Evolutionary conservation across 2,329 filamentous ascomycete species (phyloP).

Genomic region (Domatiomyces catenatus): DNA sequence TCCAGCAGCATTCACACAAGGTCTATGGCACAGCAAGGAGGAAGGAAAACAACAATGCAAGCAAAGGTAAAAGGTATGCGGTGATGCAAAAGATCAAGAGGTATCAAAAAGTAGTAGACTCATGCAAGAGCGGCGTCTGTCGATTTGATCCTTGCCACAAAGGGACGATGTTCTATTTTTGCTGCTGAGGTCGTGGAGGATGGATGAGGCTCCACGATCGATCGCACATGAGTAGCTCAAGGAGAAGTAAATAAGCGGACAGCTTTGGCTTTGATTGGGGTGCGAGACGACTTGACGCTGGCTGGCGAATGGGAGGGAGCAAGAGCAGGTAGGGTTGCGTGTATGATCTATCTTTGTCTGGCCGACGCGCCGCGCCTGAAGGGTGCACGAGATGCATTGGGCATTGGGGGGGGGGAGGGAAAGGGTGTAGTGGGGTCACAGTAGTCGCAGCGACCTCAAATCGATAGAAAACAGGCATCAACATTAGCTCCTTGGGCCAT

Average conservation of each 20-base stretch:
- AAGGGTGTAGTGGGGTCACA: too few relatives aligned
- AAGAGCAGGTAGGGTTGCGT: constrained; percentile 5
- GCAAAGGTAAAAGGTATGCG: neutral
- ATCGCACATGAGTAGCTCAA: constrained; percentile 5
- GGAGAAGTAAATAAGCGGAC: constrained; percentile 3
- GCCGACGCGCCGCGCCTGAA: constrained; percentile 1
- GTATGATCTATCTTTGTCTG: constrained; percentile 18
- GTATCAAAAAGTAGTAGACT: neutral
- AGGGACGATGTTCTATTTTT: constrained; percentile 8
- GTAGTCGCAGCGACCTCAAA: neutral
- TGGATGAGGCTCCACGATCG: constrained; percentile 10
- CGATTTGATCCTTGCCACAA: constrained; percentile 1
- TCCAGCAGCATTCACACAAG: constrained; percentile 25
- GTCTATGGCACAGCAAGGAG: constrained; percentile 21
- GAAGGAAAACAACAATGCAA: constrained; percentile 12
- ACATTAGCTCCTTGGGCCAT: neutral
- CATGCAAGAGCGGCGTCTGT: neutral
- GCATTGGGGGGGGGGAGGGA: too few relatives aligned
- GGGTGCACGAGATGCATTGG: constrained; percentile 7
- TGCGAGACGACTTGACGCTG: constrained; percentile 9
- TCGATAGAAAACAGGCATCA: neutral
- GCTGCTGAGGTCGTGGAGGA: neutral
- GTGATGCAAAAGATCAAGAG: neutral
- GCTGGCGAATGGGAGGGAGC: constrained; percentile 15
- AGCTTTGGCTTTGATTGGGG: constrained; percentile 5